These are phyloP conservation scores for Canariomyces notabilis DNA, from an alignment of 2,329 filamentous ascomycete species.

Conservation along the genomic window DNA sequence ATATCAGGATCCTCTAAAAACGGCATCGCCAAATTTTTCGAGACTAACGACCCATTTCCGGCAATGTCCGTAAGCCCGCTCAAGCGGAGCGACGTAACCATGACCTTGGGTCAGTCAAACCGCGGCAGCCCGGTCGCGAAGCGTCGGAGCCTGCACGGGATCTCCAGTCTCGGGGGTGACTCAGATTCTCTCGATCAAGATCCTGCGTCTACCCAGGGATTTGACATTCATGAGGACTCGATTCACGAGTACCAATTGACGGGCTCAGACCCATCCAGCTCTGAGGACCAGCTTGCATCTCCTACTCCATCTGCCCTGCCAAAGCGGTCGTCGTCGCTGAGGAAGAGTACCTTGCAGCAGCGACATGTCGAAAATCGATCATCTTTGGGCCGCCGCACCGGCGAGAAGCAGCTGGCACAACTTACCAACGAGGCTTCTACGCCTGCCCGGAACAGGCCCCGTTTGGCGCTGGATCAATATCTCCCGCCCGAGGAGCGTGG, in stretches of 20 bases:
- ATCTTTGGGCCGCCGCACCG: slow-evolving; percentile 57
- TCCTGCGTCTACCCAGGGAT: slow-evolving; percentile 37
- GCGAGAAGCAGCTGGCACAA: slow-evolving; percentile 50
- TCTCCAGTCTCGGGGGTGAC: slow-evolving; percentile 55
- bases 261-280: slow-evolving; percentile 29
- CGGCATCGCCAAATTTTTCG: slow-evolving; percentile 46
- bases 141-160: slow-evolving; percentile 78
- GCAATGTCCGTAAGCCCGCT: slow-evolving; percentile 71
- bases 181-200: slow-evolving; percentile 73
- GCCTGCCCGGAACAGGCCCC: slow-evolving; percentile 57
- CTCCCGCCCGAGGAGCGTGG: slow-evolving; percentile 60
- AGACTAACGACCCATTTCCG: slow-evolving; percentile 41
- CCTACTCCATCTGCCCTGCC: slow-evolving; percentile 52
- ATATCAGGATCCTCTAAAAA: slow-evolving; percentile 49
- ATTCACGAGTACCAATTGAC: slow-evolving; percentile 51
- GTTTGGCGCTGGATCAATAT: slow-evolving; percentile 76
- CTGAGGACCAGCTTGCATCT: slow-evolving; percentile 39
- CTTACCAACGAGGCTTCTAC: slow-evolving; percentile 50
- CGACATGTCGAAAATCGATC: slow-evolving; percentile 62
- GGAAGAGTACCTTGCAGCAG: slow-evolving; percentile 84
- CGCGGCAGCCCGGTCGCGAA: slow-evolving; percentile 86
- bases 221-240: slow-evolving; percentile 42
- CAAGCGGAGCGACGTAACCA: slow-evolving; percentile 85
- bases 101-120: slow-evolving; percentile 76
- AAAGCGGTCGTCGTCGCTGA: slow-evolving; percentile 69